A percentile compares a stretch with the other conserved stretches of the same genome.
Conservation (phyloP, 768 basidiomycete genomes). For the Goffeauzyma gilvescens region DNA sequence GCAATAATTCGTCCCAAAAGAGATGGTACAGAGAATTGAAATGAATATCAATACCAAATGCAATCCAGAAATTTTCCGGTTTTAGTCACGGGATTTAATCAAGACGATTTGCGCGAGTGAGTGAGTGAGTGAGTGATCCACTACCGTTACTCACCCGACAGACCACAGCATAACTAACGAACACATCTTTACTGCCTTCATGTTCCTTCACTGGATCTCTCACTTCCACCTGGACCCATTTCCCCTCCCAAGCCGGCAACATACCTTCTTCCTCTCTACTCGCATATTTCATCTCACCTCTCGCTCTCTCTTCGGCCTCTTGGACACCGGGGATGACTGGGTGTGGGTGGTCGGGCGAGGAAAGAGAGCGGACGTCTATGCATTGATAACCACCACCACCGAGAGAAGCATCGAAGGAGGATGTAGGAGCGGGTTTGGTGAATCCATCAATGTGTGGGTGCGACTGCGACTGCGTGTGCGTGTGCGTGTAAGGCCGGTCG, state of each 20-base stretch:
- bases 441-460: neutral
- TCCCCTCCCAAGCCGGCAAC: conserved; percentile 18
- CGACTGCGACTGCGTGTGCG: no score
- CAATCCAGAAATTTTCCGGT: no score
- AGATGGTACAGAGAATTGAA: conserved; percentile 3
- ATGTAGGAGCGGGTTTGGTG: no score
- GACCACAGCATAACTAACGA: conserved; percentile 78
- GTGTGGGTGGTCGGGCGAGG: conserved; percentile 1
- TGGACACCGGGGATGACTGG: neutral
- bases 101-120: no score
- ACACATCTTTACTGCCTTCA: conserved; percentile 90
- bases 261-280: conserved; percentile 7
- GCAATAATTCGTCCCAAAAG: no score
- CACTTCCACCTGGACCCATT: conserved; percentile 37
- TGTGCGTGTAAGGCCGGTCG: no score
- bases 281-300: conserved; percentile 7
- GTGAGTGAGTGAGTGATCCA: no score
- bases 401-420: no score
- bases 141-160: conserved; percentile 49
- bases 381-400: no score
- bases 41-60: neutral
- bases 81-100: no score
- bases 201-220: conserved; percentile 89
- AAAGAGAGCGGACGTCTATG: no score
- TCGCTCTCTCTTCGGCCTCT: conserved; percentile 2